phyloP scores from a whole-genome alignment of 768 basidiomycete genomes.

The Psilocybe sp. region DNA sequence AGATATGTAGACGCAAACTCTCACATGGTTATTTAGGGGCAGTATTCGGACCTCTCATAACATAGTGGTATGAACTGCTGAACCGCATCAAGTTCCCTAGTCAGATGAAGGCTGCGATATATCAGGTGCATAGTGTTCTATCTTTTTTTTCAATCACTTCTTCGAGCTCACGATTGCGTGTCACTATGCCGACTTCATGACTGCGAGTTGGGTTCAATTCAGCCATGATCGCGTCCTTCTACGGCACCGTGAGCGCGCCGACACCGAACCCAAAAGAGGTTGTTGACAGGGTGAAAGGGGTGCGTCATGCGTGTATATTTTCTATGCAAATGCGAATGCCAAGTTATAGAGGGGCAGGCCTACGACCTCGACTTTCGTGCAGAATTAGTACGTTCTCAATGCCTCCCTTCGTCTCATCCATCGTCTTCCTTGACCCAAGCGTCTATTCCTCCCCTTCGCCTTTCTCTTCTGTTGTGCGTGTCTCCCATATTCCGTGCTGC shows the following conservation, averaged over 20 bases:
- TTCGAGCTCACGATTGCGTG: neutral
- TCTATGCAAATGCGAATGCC: neutral
- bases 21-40: slow-evolving; percentile 36
- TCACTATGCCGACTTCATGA: neutral
- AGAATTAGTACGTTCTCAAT: slow-evolving; percentile 61
- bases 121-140: slow-evolving; percentile 49
- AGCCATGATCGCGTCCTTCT: slow-evolving; percentile 50
- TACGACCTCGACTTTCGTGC: slow-evolving; percentile 72
- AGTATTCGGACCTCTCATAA: slow-evolving; percentile 79
- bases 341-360: slow-evolving; percentile 35
- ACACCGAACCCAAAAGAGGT: slow-evolving; percentile 65
- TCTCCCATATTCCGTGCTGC: too few species aligned
- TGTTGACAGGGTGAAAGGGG: slow-evolving; percentile 44
- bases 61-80: slow-evolving; percentile 77
- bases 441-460: too few species aligned
- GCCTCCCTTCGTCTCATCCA: too few species aligned
- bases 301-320: slow-evolving; percentile 17
- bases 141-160: neutral
- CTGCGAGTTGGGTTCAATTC: neutral
- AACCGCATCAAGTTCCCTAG: slow-evolving; percentile 67
- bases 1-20: neutral
- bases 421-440: too few species aligned
- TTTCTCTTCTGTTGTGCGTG: too few species aligned
- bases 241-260: slow-evolving; percentile 74
- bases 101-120: slow-evolving; percentile 55